These are phyloP conservation scores for Mortierella sp. DNA, from an alignment of 371 early-diverging fungal genomes.

Conservation along the genomic window DNA sequence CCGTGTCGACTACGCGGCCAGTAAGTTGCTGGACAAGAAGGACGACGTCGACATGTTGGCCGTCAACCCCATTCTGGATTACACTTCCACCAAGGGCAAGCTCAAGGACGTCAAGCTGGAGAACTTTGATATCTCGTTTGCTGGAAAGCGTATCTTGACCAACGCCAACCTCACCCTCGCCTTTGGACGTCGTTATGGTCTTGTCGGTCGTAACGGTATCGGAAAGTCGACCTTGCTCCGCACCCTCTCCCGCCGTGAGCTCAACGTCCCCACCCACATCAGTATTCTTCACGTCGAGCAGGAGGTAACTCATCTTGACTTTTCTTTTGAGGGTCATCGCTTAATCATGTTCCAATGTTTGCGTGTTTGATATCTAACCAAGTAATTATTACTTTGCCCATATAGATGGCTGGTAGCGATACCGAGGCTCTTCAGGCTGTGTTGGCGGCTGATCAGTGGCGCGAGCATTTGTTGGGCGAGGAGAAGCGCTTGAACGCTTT, in stretches of 20 bases:
- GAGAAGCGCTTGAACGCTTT: slow-evolving; percentile 73
- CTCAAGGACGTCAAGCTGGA: slow-evolving; percentile 96
- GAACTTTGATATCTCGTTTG: slow-evolving; percentile 96
- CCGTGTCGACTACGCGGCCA: slow-evolving; percentile 81
- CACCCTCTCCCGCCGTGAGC: slow-evolving; percentile 92
- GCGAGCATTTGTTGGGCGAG: slow-evolving; percentile 90
- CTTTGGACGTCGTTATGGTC: slow-evolving; percentile 95
- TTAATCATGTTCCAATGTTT: neutral
- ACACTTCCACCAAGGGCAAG: slow-evolving; percentile 86
- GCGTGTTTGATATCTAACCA: neutral
- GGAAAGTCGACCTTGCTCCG: slow-evolving; percentile 97
- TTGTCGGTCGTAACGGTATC: slow-evolving; percentile 99
- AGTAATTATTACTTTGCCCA: neutral
- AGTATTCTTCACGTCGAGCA: slow-evolving; percentile 98
- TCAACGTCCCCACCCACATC: slow-evolving; percentile 89
- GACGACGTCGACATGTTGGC: slow-evolving; percentile 78
- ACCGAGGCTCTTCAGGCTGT: slow-evolving; percentile 91
- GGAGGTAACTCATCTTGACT: slow-evolving; percentile 73
- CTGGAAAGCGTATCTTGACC: slow-evolving; percentile 93
- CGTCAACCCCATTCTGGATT: slow-evolving; percentile 89
- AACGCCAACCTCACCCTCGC: slow-evolving; percentile 87
- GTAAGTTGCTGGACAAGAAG: slow-evolving; percentile 79
- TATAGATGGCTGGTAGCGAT: slow-evolving; percentile 91
- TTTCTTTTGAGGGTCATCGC: neutral
- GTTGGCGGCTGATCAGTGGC: slow-evolving; percentile 95